Base-by-base conservation (phyloP, 139 green algal species). In the Protoeuglena noctilucae region DNA sequence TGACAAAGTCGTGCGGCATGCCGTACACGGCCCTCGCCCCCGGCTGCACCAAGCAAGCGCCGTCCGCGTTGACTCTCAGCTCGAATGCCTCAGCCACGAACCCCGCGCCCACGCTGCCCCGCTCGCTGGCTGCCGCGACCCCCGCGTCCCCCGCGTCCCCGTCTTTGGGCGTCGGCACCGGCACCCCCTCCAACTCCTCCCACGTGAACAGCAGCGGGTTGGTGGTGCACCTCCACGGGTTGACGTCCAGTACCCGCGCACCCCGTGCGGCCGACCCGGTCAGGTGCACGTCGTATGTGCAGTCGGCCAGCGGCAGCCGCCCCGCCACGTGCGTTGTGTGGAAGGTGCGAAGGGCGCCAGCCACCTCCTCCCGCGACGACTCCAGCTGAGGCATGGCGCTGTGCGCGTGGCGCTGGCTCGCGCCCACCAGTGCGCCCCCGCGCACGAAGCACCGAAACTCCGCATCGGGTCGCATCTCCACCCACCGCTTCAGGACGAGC, bases 361-460 rank as follows among this genome's bases (percentile, higher is more conserved):
- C 23, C 4, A 34, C 4, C 30, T 4, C 48, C 3, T 50, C 43
- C 19, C 40, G 40, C 27, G 68, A 28, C 3, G 47, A 54, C 3
- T 28, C 16, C 30, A 88, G 57, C 27, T 74, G 58, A 0, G 70
- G 66, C 25, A n/a, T 72, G 87, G 43, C 72, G 61, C 62, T 86
- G 70, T 1, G 73, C 6, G 82, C 40, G 49, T 96, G 80, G 0
- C 88, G 58, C 75, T 96, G 88, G 47, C 64, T 77, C 47, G 4
- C 45, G 63, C 57, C 74, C n/a, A 75, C 45, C 0, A 82, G 54
- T 7, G 60, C 46, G 26, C 54, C 40, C 3, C 18, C 46, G 0
- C 39, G 43, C 23, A 96, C 81, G 61, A 97, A 97, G 66, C 78
- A 92, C 27, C 89, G 73, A 60, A 96, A 93, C 73, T 96, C 86